Base-by-base conservation (phyloP, 768 basidiomycete genomes). In the Termitomyces sp. region DNA sequence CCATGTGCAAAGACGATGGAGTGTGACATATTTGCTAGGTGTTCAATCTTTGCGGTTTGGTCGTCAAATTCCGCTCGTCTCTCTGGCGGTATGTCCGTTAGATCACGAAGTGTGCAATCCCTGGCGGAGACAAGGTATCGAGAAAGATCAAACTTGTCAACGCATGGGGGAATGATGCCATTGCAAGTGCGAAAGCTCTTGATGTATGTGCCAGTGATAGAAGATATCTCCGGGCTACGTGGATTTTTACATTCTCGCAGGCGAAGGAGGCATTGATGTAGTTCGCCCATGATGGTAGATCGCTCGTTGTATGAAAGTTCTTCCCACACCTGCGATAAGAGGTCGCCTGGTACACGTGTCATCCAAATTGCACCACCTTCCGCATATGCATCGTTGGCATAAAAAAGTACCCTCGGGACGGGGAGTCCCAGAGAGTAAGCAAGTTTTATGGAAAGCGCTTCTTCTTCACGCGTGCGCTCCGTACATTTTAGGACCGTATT, bases 341-440 rank as follows among this genome's bases (percentile, higher is more conserved):
- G 40, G 15, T 36, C 23, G 20, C 54, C 54, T 18, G 38, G 40
- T 11, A 57, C 23, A 11, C 40, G 38, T 15, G 51, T 56, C 56
- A 56, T 56, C 51, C 56, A 56, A 18, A 56, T 56, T 1, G 51
- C 35, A 33, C 50, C 43, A 3, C 29, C 16, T 13, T 15, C n/a
- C 27, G 13, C 42, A 12, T 32, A 31, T 13, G 16, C n/a, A 20
- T 40, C 4, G 3, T 36, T 6, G 27, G 41, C 51, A 38, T 53
- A 52, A 9, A 52, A 53, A 3, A 56, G 32, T n/a, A 53, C n/a
- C 5, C 44, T 52, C 11, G 55, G 55, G 7, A 52, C 56, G 2
- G 56, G 50, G 32, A 56, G 50, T 13, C 56, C 56, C 13, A 56
- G 42, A 25, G 42, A 36, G 33, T 13, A 39, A 38, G 56, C 56